Evolutionary conservation across 495 filamentous ascomycete genomes (phyloP), one percentile per base, ranked within the genome.

Genomic region (Xylona heveae): DNA sequence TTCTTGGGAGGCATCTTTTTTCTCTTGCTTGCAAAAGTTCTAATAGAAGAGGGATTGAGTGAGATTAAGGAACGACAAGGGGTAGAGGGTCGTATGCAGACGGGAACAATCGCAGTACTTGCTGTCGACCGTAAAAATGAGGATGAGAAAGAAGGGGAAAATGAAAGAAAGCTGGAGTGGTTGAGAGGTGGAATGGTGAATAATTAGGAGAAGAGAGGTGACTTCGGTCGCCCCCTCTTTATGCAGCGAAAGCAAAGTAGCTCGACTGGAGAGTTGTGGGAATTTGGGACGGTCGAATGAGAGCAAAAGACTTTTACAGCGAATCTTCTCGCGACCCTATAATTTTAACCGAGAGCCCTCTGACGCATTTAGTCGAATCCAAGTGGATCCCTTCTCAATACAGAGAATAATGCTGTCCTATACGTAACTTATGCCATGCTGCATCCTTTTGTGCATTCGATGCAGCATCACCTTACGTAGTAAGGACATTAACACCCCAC

Each of bases 1-100:
- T 80, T 81, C 62, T 82, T 82, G 46, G 76, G 76, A 52, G 73
- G 62, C 76, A 82, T 82, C 47, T 57, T 77, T 33, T 42, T 57
- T 27, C 42, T 43, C 38, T 57, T 68, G 15, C 16, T 65, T 33
- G 54, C 56, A 53, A 62, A 63, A 37, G 50, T 50, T 44, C 62
- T 59, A 24, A 41, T 42, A 25, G 27, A 14, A 20, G 19, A 31
- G 41, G 53, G n/a, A n/a, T n/a, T n/a, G 7, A 38, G 6, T 28
- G 32, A 35, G 24, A 12, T 26, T 12, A 6, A 28, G 33, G 19
- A 2, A 16, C 7, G 28, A 2, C 22, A 19, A 19, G 16, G 31
- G 18, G 20, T 16, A 32, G 24, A 31, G 30, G 24, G 28, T 19
- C 22, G 31, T 34, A 30, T 27, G 12, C 30, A 34, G 37, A 39